Evolutionary conservation across 2,329 filamentous ascomycete genomes (phyloP).

Genomic region (Neonectria neomacrospora): DNA sequence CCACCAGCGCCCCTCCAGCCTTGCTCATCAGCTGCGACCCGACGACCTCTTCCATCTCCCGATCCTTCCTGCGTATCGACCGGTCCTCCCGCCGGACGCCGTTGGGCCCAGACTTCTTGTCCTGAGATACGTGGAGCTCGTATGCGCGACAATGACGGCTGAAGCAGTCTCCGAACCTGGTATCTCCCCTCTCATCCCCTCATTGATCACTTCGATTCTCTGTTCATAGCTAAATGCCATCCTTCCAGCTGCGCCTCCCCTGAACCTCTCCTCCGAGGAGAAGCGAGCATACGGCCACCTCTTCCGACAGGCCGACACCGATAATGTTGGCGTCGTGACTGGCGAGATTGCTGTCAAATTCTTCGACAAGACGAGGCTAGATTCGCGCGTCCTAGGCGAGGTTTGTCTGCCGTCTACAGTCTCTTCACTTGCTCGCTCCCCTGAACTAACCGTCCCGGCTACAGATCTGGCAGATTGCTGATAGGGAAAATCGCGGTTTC

Average conservation of each 20-base stretch:
- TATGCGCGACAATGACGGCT: conserved; percentile 46
- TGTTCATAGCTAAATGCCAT: conserved; percentile 30
- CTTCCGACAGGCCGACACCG: conserved; percentile 91
- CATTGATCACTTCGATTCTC: not conserved
- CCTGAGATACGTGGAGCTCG: conserved; percentile 42
- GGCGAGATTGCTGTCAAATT: conserved; percentile 97
- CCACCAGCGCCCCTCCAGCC: not conserved
- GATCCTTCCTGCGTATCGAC: conserved; percentile 9
- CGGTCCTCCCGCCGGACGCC: conserved; percentile 28
- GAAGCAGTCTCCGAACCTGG: conserved; percentile 37
- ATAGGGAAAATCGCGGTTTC: conserved; percentile 94
- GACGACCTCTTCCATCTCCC: not conserved
- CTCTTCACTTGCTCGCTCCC: not conserved
- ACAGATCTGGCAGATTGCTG: conserved; percentile 99
- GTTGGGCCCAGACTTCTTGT: conserved; percentile 31
- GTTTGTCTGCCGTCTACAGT: conserved; percentile 59
- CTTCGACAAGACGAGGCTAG: conserved; percentile 94
- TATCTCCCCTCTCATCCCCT: conserved; percentile 21
- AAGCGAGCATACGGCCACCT: conserved; percentile 94
- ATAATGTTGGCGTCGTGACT: conserved; percentile 91
- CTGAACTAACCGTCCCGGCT: conserved; percentile 18
- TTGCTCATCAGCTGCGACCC: conserved; percentile 2
- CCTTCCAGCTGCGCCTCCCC: conserved; percentile 67
- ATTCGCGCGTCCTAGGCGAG: conserved; percentile 87
- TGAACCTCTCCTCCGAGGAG: conserved; percentile 91